Evolutionary conservation across 495 filamentous ascomycete genomes (phyloP).

Genomic region (Podospora pseudopauciseta): DNA sequence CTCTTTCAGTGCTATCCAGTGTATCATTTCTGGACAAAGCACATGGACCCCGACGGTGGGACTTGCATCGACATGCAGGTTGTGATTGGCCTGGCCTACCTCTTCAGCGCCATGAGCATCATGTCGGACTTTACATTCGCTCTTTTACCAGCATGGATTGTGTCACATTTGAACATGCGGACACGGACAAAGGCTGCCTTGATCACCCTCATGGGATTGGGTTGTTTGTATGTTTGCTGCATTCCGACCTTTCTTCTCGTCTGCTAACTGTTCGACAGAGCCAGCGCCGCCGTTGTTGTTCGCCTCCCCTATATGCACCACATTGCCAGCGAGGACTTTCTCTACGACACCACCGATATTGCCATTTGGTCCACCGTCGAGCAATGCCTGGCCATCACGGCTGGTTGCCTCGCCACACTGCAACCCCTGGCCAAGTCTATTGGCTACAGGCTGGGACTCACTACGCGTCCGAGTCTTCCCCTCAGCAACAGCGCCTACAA

Average conservation of each 20-base stretch:
- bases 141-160: slow-evolving; percentile 33
- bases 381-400: slow-evolving; percentile 34
- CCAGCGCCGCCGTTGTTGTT: slow-evolving; percentile 29
- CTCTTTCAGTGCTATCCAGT: slow-evolving; percentile 45
- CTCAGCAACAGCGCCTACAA: neutral
- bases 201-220: slow-evolving; percentile 22
- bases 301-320: slow-evolving; percentile 28
- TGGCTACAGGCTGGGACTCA: slow-evolving; percentile 16
- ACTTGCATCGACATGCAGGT: slow-evolving; percentile 26
- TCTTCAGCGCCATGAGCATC: slow-evolving; percentile 28
- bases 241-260: neutral
- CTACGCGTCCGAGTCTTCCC: slow-evolving; percentile 5
- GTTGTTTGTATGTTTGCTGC: slow-evolving; percentile 25
- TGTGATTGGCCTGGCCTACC: slow-evolving; percentile 24
- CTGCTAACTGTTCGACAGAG: slow-evolving; percentile 19
- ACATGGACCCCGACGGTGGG: slow-evolving; percentile 12
- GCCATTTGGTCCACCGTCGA: slow-evolving; percentile 38
- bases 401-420: slow-evolving; percentile 33
- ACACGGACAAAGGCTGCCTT: slow-evolving; percentile 23
- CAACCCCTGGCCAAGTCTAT: slow-evolving; percentile 26
- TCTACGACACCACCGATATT: slow-evolving; percentile 29
- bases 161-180: slow-evolving; percentile 34
- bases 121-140: slow-evolving; percentile 35
- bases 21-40: slow-evolving; percentile 37
- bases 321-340: slow-evolving; percentile 29